phyloP scores from a whole-genome alignment of 257 asterid species.

The Plectranthus barbatus region DNA sequence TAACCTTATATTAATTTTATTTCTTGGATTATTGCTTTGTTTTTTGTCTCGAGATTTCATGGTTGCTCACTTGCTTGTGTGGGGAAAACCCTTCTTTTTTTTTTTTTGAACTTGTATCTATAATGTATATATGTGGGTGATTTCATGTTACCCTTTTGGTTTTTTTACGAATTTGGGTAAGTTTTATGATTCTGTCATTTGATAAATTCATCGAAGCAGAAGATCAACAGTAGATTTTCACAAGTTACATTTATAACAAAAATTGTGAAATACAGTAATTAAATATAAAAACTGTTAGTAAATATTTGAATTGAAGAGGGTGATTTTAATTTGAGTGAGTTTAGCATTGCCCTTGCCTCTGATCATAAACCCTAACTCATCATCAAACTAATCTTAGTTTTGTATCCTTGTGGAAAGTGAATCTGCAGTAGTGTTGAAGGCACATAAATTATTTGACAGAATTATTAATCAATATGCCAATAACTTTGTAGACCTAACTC shows the following conservation, averaged over 20 bases:
- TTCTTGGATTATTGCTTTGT: not conserved
- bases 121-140: slow-evolving; percentile 1
- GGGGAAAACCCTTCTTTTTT: not conserved
- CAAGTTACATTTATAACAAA: not conserved
- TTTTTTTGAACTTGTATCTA: not conserved
- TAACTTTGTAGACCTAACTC: no score
- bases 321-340: not conserved
- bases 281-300: not conserved
- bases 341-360: no score
- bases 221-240: not conserved
- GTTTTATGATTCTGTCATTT: not conserved
- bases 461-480: no score
- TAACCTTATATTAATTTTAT: no score
- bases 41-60: not conserved
- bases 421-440: no score
- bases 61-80: not conserved
- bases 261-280: not conserved
- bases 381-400: not conserved
- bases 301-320: not conserved
- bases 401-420: not conserved
- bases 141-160: not conserved
- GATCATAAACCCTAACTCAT: slow-evolving; percentile 17
- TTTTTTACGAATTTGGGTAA: not conserved
- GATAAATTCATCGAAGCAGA: not conserved
- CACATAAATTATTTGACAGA: no score